Evolutionary conservation across 2,329 filamentous ascomycete species (phyloP).

Genomic region (Microthyrium microscopicum): DNA sequence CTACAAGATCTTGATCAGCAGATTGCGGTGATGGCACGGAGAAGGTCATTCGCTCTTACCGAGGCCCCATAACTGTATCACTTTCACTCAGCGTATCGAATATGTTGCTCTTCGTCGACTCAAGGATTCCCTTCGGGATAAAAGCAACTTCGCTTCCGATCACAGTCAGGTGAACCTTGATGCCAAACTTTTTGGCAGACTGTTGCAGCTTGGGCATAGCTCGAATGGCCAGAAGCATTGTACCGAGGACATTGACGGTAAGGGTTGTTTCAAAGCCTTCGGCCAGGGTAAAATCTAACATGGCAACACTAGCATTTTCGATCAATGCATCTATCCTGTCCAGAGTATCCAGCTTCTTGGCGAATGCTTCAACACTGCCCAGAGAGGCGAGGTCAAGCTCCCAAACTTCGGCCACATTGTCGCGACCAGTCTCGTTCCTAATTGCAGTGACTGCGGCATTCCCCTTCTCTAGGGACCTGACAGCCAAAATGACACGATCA

Average conservation of each 20-base stretch:
- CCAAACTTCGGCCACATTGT: slow-evolving; percentile 20
- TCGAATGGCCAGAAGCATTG: slow-evolving; percentile 19
- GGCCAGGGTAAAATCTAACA: slow-evolving; percentile 12
- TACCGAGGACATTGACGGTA: slow-evolving; percentile 24
- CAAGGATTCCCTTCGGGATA: background rate
- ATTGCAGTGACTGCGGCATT: slow-evolving; percentile 24
- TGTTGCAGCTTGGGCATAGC: slow-evolving; percentile 15
- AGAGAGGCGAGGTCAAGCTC: slow-evolving; percentile 26
- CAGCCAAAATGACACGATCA: slow-evolving; percentile 28
- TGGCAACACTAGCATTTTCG: slow-evolving; percentile 22
- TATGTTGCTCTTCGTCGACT: background rate
- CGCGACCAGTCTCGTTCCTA: slow-evolving; percentile 11
- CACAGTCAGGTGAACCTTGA: background rate
- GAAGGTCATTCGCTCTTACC: background rate
- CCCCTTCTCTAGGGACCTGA: slow-evolving; percentile 26
- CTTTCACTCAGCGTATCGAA: slow-evolving; percentile 1
- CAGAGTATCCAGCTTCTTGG: slow-evolving; percentile 13
- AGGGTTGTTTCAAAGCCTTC: slow-evolving; percentile 18
- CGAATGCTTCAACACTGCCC: slow-evolving; percentile 20
- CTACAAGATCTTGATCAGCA: background rate
- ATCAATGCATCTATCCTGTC: slow-evolving; percentile 20
- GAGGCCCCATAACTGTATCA: background rate
- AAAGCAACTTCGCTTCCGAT: background rate
- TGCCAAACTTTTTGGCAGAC: slow-evolving; percentile 1
- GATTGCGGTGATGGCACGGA: background rate